Percentiles rank a stretch among this genome's conserved stretches.
These are phyloP conservation scores for Wickerhamomyces canadensis DNA, from an alignment of 805 yeast species.

Conservation along the genomic window DNA sequence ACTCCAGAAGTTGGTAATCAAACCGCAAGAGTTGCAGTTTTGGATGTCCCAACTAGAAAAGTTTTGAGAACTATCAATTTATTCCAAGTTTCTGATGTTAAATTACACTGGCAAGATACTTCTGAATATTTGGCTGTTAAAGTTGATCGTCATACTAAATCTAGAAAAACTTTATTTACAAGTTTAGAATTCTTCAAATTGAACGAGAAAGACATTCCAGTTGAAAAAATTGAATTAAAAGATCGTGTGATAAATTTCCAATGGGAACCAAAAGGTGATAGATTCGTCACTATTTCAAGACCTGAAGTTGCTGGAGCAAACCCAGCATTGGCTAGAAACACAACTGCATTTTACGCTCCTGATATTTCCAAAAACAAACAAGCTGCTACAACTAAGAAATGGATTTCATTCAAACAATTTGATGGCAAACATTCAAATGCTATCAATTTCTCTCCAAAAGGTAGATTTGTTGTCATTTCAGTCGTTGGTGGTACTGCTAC, in stretches of 20 bases:
- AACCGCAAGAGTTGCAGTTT: constrained; percentile 88
- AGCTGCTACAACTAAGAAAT: constrained; percentile 41
- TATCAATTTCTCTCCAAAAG: constrained; percentile 86
- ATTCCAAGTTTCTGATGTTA: constrained; percentile 90
- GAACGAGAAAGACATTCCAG: constrained; percentile 86
- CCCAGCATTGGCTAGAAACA: constrained; percentile 60
- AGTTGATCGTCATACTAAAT: constrained; percentile 95
- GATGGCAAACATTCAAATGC: constrained; percentile 65
- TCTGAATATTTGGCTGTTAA: constrained; percentile 83
- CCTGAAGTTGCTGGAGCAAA: constrained; percentile 44
- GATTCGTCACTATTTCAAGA: constrained; percentile 76
- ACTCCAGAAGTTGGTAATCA: constrained; percentile 91
- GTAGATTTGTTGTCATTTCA: constrained; percentile 65
- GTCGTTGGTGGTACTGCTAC: constrained; percentile 41
- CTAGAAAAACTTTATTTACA: constrained; percentile 86
- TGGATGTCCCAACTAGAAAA: constrained; percentile 80
- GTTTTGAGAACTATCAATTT: constrained; percentile 86
- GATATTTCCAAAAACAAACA: constrained; percentile 48
- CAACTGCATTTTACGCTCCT: constrained; percentile 75
- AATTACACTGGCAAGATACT: constrained; percentile 90
- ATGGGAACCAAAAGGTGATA: constrained; percentile 93
- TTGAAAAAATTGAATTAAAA: constrained; percentile 88
- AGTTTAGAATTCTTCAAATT: constrained; percentile 88
- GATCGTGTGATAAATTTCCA: constrained; percentile 84
- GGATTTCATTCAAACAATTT: constrained; percentile 53